phyloP scores from a whole-genome alignment of 2,329 filamentous ascomycete species.

The Grosmannia clavigera region DNA sequence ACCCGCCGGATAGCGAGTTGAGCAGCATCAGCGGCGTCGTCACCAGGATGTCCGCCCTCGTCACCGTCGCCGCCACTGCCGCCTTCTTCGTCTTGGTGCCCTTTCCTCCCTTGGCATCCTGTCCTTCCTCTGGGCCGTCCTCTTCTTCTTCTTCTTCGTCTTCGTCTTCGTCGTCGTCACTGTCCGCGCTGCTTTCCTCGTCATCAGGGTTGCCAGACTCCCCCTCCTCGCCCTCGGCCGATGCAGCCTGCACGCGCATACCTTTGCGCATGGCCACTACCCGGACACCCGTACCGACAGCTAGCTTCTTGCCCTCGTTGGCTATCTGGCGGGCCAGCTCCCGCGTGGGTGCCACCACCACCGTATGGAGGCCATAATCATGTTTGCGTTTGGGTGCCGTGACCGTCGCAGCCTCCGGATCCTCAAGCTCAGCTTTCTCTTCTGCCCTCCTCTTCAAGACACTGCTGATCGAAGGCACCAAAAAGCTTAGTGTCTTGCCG shows the following conservation, averaged over 20 bases:
- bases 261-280: constrained; percentile 76
- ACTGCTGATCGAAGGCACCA: constrained; percentile 74
- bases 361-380: constrained; percentile 45
- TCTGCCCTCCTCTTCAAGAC: constrained; percentile 47
- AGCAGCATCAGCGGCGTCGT: constrained; percentile 70
- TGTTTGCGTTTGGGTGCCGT: not conserved
- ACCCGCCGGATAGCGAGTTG: constrained; percentile 46
- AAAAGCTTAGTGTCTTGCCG: constrained; percentile 87
- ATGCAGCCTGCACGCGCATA: constrained; percentile 47
- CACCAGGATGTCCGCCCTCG: constrained; percentile 68
- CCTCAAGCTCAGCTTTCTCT: constrained; percentile 29
- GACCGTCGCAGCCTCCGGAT: constrained; percentile 19
- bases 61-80: constrained; percentile 27
- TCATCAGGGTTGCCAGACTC: not conserved
- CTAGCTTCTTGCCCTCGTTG: constrained; percentile 73
- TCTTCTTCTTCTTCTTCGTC: constrained; percentile 20
- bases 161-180: constrained; percentile 14
- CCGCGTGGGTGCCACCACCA: constrained; percentile 68
- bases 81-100: constrained; percentile 13
- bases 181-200: not conserved
- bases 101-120: not conserved
- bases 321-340: constrained; percentile 71
- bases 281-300: constrained; percentile 58
- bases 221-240: constrained; percentile 22
- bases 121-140: constrained; percentile 16